A percentile compares a stretch with the other conserved stretches of the same genome.
These are phyloP conservation scores for Cercophora scortea DNA, from an alignment of 495 filamentous ascomycete genomes.

Conservation along the genomic window DNA sequence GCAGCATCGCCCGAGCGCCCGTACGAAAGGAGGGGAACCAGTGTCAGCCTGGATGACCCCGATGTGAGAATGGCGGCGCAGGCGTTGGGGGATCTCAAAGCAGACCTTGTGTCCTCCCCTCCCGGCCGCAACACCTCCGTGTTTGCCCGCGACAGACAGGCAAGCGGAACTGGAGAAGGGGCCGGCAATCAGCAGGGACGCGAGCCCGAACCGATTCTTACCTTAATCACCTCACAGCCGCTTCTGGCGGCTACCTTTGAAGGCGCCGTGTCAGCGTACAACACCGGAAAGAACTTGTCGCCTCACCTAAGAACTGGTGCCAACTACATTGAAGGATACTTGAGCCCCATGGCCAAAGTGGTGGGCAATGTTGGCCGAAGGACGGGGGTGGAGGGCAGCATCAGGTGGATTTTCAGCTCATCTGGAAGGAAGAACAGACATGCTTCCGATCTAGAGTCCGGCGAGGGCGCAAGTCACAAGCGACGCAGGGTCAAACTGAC, in stretches of 20 bases:
- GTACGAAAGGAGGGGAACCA: conserved; percentile 34
- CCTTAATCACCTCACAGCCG: conserved; percentile 73
- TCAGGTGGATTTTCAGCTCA: conserved; percentile 61
- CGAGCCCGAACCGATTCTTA: conserved; percentile 60
- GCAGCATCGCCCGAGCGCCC: conserved; percentile 33
- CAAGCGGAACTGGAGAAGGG: too few species aligned
- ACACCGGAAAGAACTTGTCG: conserved; percentile 76
- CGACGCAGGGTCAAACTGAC: conserved; percentile 42
- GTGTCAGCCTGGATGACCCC: conserved; percentile 73
- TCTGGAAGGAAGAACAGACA: conserved; percentile 30
- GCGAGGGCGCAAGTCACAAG: conserved; percentile 48
- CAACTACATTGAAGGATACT: conserved; percentile 77
- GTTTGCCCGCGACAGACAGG: neutral
- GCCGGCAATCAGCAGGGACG: too few species aligned
- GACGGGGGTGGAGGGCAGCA: conserved; percentile 74
- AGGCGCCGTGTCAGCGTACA: conserved; percentile 73
- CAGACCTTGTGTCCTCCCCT: conserved; percentile 53
- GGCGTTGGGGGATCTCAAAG: conserved; percentile 74
- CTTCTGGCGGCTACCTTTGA: conserved; percentile 73
- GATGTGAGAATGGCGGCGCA: conserved; percentile 76
- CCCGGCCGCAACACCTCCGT: conserved; percentile 31
- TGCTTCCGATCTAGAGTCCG: conserved; percentile 29
- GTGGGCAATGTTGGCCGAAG: conserved; percentile 72
- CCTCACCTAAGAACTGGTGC: conserved; percentile 75
- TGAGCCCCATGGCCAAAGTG: conserved; percentile 74